Evolutionary conservation across 83 land plant genomes (phyloP).

Genomic region (Diphasiastrum complanatum): DNA sequence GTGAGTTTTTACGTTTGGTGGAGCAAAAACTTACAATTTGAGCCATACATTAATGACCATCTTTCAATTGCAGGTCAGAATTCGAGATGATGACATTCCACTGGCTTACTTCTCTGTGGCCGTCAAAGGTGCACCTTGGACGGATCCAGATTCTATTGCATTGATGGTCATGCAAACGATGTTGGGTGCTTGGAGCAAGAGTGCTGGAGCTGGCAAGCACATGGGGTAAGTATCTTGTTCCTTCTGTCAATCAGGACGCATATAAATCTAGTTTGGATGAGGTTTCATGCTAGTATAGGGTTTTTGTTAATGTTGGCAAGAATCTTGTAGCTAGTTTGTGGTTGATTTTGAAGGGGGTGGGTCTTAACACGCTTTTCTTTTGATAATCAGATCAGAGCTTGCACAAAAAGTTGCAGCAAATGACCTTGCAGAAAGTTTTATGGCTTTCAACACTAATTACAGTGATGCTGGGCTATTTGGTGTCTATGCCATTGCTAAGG

Average conservation of each 20-base stretch:
- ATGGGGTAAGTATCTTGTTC: slow-evolving; percentile 53
- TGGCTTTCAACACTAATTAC: slow-evolving; percentile 96
- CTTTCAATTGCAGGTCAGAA: slow-evolving; percentile 70
- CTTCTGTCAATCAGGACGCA: neutral
- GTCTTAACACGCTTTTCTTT: neutral
- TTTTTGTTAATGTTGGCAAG: neutral
- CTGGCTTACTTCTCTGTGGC: slow-evolving; percentile 86
- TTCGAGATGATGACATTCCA: slow-evolving; percentile 82
- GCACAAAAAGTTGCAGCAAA: slow-evolving; percentile 65
- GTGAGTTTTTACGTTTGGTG: too few species aligned
- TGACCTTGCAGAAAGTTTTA: slow-evolving; percentile 83
- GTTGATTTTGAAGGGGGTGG: neutral
- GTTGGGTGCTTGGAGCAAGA: slow-evolving; percentile 84
- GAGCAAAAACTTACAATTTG: too few species aligned
- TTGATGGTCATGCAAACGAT: slow-evolving; percentile 95
- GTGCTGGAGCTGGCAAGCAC: slow-evolving; percentile 79
- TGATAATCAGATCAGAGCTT: slow-evolving; percentile 65
- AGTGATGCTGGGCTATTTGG: slow-evolving; percentile 96
- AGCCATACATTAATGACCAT: too few species aligned
- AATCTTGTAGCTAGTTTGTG: neutral
- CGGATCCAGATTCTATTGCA: slow-evolving; percentile 94
- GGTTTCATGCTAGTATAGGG: neutral
- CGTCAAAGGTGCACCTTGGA: slow-evolving; percentile 87
- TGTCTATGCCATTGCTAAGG: slow-evolving; percentile 86
- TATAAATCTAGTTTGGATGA: neutral